Evolutionary conservation across 768 basidiomycete species (phyloP).

Genomic region (Agrocybe praecox): DNA sequence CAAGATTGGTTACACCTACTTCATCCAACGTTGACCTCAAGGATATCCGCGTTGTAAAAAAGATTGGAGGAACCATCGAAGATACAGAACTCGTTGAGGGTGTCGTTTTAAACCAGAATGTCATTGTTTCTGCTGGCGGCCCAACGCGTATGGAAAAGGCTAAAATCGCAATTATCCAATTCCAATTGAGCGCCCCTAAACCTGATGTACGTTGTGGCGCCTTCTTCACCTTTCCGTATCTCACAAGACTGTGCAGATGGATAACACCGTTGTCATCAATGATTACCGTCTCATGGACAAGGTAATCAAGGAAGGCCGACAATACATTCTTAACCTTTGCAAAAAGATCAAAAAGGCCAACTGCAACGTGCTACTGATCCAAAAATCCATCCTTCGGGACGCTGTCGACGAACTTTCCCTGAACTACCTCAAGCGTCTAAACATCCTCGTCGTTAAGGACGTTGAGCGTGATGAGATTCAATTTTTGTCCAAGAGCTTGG

Average conservation of each 20-base stretch:
- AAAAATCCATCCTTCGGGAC: slow-evolving; percentile 98
- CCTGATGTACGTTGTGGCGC: slow-evolving; percentile 75
- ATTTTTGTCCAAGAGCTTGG: slow-evolving; percentile 92
- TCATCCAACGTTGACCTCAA: slow-evolving; percentile 96
- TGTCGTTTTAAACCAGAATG: slow-evolving; percentile 96
- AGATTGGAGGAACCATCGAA: slow-evolving; percentile 98
- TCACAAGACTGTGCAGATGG: slow-evolving; percentile 69
- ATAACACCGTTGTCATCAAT: slow-evolving; percentile 98
- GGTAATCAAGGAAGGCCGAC: slow-evolving; percentile 97
- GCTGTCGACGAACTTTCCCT: slow-evolving; percentile 98
- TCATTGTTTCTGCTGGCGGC: slow-evolving; percentile 87
- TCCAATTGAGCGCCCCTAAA: slow-evolving; percentile 97
- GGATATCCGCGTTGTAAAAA: slow-evolving; percentile 96
- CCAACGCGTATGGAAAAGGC: slow-evolving; percentile 97
- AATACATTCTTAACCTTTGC: slow-evolving; percentile 96
- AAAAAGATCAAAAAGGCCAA: slow-evolving; percentile 99
- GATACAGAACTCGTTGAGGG: slow-evolving; percentile 97
- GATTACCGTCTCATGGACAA: slow-evolving; percentile 99
- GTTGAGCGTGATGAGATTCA: slow-evolving; percentile 99
- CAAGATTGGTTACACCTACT: slow-evolving; percentile 82
- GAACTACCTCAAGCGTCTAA: slow-evolving; percentile 95
- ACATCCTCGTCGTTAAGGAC: slow-evolving; percentile 96
- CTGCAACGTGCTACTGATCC: slow-evolving; percentile 97
- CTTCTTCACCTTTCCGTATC: slow-evolving; percentile 6
- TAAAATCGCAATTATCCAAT: slow-evolving; percentile 97